These are phyloP conservation scores for Collariella sp. DNA, from an alignment of 495 filamentous ascomycete genomes.

Conservation along the genomic window DNA sequence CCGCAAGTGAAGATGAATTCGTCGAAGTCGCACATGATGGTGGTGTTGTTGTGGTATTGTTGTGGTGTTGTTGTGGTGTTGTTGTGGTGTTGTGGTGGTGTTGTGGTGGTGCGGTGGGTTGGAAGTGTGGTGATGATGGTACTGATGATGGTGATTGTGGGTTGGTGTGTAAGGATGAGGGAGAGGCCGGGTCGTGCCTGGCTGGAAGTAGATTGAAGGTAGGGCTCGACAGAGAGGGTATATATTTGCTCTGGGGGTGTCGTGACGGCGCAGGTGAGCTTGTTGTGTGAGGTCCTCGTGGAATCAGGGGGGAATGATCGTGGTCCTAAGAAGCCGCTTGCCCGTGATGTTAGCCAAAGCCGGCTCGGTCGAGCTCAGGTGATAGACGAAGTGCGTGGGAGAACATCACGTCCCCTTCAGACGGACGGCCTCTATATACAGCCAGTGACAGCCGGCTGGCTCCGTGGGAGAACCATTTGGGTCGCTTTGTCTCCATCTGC, in stretches of 20 bases:
- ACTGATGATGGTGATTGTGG: too few relatives aligned
- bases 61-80: neutral
- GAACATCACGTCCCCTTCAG: too few relatives aligned
- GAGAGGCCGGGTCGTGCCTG: too few relatives aligned
- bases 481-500: neutral
- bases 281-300: too few relatives aligned
- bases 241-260: too few relatives aligned
- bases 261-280: too few relatives aligned
- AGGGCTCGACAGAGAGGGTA: too few relatives aligned
- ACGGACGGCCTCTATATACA: neutral
- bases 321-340: too few relatives aligned
- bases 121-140: too few relatives aligned
- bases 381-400: neutral
- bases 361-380: too few relatives aligned
- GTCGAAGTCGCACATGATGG: slow-evolving; percentile 58
- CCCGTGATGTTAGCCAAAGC: neutral
- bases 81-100: neutral
- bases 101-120: neutral
- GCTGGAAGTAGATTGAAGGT: neutral
- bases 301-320: too few relatives aligned
- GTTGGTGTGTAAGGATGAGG: too few relatives aligned
- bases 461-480: neutral
- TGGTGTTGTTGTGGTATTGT: neutral
- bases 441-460: neutral
- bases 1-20: slow-evolving; percentile 53